Base-by-base conservation (phyloP, 305 asterid species). In the Nicotiana rustica region DNA sequence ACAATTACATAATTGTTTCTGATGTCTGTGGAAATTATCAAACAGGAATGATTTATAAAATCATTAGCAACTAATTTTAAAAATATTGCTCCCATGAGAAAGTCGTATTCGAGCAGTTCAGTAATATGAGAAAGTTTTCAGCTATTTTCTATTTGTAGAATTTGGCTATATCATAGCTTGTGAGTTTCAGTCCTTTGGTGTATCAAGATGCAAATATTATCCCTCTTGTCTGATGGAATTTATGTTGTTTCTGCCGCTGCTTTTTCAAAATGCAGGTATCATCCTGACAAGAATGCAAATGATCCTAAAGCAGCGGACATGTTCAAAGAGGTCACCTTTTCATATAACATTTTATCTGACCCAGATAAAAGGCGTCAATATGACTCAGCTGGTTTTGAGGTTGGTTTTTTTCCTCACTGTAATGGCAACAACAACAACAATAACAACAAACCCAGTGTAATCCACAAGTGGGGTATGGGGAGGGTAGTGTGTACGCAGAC, bases 201-300 rank as follows among this genome's bases (percentile, higher is more conserved):
- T 14, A 47, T 13, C 41, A 49, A 62, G 44, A 71, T 75, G 64
- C 65, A 52, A 25, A 12, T 41, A 18, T 5, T 52, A 25, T 52
- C 17, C 65, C 29, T 52, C 65, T 14, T 49, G 79, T 25, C 64
- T 75, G 47, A 29, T 25, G 65, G 9, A 14, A 44, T 19, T 75
- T 75, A 52, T 75, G 29, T 25, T 49, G 38, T 47, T 71, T 71
- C 3, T 44, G 61, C 9, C 21, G 21, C 31, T 36, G 49, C 79
- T 12, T 71, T 21, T 12, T 60, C 21, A 71, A n/a, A 47, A 14
- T 78, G 14, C 55, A 96, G 99, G 94, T 95, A 96, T 86, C 99
- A 96, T 89, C 99, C 99, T 1, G 99, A 95, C 89, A 96, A 96
- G 90, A 96, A 96, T 92, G 96, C 96, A 82, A 96, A 96, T 87